phyloP scores from a whole-genome alignment of 306 rosid genomes.

The Trichosanthes truncata region DNA sequence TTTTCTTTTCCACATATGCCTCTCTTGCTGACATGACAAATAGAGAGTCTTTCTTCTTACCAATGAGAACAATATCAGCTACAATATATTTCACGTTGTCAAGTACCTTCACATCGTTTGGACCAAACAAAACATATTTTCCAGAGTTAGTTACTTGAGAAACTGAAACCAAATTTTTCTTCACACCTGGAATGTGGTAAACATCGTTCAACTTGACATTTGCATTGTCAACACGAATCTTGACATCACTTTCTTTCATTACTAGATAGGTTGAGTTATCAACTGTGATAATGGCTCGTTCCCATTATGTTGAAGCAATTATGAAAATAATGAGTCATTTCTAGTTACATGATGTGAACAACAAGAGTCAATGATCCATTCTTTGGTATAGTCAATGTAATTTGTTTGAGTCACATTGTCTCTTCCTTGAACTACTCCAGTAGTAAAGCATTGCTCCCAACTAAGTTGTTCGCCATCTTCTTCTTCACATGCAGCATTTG shows the following conservation, averaged over 20 bases:
- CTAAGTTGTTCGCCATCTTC: too few relatives aligned
- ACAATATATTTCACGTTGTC: neutral
- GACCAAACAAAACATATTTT: too few relatives aligned
- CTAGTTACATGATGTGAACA: neutral
- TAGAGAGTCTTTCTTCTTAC: neutral
- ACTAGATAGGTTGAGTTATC: neutral
- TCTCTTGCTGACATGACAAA: too few relatives aligned
- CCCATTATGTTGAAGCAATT: neutral
- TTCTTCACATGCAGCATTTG: too few relatives aligned
- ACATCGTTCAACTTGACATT: too few relatives aligned
- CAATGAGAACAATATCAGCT: neutral
- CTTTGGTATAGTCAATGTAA: too few relatives aligned
- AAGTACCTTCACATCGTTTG: too few relatives aligned
- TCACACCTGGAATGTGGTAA: neutral
- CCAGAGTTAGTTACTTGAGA: too few relatives aligned
- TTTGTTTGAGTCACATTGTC: too few relatives aligned
- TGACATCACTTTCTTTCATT: neutral
- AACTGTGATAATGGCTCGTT: neutral
- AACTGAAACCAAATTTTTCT: too few relatives aligned
- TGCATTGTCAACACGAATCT: neutral
- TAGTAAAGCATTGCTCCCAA: too few relatives aligned
- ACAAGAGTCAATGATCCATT: neutral
- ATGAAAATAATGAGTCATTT: neutral
- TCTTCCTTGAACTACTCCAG: too few relatives aligned
- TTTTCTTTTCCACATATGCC: neutral